phyloP scores from a whole-genome alignment of 1,284 basidiomycete species.

The Melanopsichium pennsylvanicum region DNA sequence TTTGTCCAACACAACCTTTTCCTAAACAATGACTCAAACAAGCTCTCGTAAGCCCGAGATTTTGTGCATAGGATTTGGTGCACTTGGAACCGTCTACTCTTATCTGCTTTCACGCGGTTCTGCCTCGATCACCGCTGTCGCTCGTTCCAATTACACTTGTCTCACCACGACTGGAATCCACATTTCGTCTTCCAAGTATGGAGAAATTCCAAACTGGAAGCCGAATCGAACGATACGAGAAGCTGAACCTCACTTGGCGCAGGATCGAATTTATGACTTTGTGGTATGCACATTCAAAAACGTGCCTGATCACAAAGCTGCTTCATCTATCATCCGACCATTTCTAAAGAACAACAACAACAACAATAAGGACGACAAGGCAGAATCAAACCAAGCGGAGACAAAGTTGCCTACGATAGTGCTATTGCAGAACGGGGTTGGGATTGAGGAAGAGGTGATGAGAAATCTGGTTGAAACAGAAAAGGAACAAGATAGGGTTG shows the following conservation, averaged over 20 bases:
- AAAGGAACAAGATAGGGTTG: slow-evolving; percentile 27
- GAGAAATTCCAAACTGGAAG: slow-evolving; percentile 72
- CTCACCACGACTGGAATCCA: slow-evolving; percentile 70
- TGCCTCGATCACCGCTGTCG: slow-evolving; percentile 77
- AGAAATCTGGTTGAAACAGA: slow-evolving; percentile 67
- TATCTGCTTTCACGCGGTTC: slow-evolving; percentile 73
- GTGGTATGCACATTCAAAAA: slow-evolving; percentile 77
- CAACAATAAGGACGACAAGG: too few relatives aligned
- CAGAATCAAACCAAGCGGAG: too few relatives aligned
- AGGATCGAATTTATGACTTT: slow-evolving; percentile 72
- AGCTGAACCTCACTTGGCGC: slow-evolving; percentile 69
- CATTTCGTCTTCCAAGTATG: slow-evolving; percentile 73
- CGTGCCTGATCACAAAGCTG: slow-evolving; percentile 75
- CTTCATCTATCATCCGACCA: slow-evolving; percentile 72
- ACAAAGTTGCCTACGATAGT: slow-evolving; percentile 71
- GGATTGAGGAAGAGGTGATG: slow-evolving; percentile 76
- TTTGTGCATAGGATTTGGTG: slow-evolving; percentile 69
- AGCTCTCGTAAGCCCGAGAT: slow-evolving; percentile 50
- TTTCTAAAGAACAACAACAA: too few relatives aligned
- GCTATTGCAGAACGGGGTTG: slow-evolving; percentile 79
- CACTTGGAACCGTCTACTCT: slow-evolving; percentile 71
- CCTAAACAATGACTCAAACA: too few relatives aligned
- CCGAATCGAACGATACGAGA: slow-evolving; percentile 73
- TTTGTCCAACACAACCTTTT: too few relatives aligned
- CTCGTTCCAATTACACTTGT: slow-evolving; percentile 75